These are phyloP conservation scores for Hypsizygus ulmarius DNA, from an alignment of 1,284 basidiomycete genomes.

Conservation along the genomic window DNA sequence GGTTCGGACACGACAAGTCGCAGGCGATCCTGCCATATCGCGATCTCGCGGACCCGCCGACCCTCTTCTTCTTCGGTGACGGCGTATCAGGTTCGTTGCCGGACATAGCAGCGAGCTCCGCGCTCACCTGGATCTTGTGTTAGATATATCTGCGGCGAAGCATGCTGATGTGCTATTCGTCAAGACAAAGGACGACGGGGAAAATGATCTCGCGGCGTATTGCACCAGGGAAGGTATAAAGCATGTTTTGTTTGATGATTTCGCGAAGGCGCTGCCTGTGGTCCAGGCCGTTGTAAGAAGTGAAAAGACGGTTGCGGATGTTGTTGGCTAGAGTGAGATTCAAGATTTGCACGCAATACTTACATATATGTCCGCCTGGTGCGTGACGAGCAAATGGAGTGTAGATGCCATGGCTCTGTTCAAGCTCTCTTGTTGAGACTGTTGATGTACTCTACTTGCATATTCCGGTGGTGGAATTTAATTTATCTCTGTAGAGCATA, in stretches of 20 bases:
- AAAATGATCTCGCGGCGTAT: slow-evolving; percentile 83
- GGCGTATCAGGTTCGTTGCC: slow-evolving; percentile 74
- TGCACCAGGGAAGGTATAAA: slow-evolving; percentile 68
- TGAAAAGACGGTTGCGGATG: slow-evolving; percentile 44
- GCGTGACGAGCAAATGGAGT: no score
- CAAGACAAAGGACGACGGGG: slow-evolving; percentile 74
- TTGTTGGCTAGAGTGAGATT: no score
- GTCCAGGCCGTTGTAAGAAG: slow-evolving; percentile 68
- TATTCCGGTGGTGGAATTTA: no score
- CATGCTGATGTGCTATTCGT: slow-evolving; percentile 92
- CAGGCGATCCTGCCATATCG: slow-evolving; percentile 88
- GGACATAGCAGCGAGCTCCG: not conserved
- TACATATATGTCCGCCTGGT: no score
- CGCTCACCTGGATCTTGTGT: not conserved
- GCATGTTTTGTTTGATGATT: slow-evolving; percentile 68
- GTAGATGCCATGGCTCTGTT: no score
- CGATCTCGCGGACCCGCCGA: slow-evolving; percentile 66
- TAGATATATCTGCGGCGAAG: slow-evolving; percentile 85
- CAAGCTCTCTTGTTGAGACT: no score
- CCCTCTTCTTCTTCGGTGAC: slow-evolving; percentile 93
- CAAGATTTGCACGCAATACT: no score
- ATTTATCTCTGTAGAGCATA: no score
- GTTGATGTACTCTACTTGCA: no score
- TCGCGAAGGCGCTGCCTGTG: slow-evolving; percentile 54
- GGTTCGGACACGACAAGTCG: slow-evolving; percentile 92